Conservation (phyloP, 257 asterid genomes). For the Nicotiana obtusifolia region DNA sequence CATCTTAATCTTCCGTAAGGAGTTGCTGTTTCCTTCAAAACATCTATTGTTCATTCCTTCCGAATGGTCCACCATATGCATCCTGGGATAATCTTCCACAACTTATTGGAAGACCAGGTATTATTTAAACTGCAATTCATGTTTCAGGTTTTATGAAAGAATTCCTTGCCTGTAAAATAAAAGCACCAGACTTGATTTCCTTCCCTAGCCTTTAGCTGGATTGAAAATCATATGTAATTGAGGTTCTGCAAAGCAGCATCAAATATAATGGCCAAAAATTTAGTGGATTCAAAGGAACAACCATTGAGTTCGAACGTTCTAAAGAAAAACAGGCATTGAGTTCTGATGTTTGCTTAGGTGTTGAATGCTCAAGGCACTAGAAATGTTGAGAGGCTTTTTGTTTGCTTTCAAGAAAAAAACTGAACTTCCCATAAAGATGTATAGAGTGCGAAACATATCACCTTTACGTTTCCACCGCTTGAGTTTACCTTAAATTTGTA, state of each 20-base stretch:
- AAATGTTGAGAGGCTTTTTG: neutral
- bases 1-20: no score
- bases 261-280: neutral
- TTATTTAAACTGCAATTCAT: neutral
- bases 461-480: neutral
- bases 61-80: no score
- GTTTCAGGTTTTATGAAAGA: neutral
- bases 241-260: neutral
- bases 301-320: neutral
- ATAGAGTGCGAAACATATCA: neutral
- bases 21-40: no score
- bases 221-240: neutral
- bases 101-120: neutral
- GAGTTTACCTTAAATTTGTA: neutral
- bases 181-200: neutral
- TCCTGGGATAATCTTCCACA: no score
- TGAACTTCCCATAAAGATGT: neutral
- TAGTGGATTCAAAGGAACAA: neutral
- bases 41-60: no score
- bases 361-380: neutral
- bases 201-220: neutral
- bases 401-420: neutral
- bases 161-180: neutral
- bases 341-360: neutral
- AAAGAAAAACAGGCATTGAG: no score